Base-by-base conservation (phyloP, 805 yeast species). In the Suhomyces emberorum region DNA sequence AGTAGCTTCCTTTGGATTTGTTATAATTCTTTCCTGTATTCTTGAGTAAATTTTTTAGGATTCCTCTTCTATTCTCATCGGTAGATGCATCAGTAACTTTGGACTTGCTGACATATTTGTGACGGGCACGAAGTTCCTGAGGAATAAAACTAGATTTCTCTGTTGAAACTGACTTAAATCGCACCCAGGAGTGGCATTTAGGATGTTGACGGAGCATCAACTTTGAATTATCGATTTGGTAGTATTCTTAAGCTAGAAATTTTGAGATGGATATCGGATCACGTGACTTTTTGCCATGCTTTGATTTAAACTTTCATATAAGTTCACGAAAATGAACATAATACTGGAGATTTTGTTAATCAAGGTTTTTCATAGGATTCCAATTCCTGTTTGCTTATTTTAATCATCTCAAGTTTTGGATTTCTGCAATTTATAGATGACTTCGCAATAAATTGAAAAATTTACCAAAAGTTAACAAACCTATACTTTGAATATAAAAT, bases 1-100 rank as follows among this genome's bases (percentile, higher is more conserved):
- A 36, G 33, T 37, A 46, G 21, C 30, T 32, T n/a, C 38, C 37
- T 15, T 25, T 29, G n/a, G 30, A 7, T 4, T 31, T 17, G 5
- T 20, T 28, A 18, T 39, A 35, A 15, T 35, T 27, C 10, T 32
- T 27, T 4, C 39, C 39, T 1, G 39, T 30, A 4, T 22, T 18
- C 18, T 33, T 30, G 8, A 37, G 33, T 15, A 36, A 27, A n/a
- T 24, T 32, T 16, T 22, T 23, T 9, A 24, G 15, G 15, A 32
- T 7, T n/a, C 17, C 17, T 6, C 12, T 16, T 15, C 25, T 32
- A 12, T 8, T 32, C 12, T 17, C 8, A 15, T 23, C 15, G n/a
- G 15, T 24, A 10, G n/a, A 27, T 14, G 25, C 14, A 26, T 23
- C 18, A 16, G 23, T 12, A 27, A 32, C 7, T 14, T 20, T 3